A percentile compares a stretch with the other conserved stretches of the same genome.
Conservation (phyloP, 2,329 filamentous ascomycete genomes). For the Fusarium xyrophilum region DNA sequence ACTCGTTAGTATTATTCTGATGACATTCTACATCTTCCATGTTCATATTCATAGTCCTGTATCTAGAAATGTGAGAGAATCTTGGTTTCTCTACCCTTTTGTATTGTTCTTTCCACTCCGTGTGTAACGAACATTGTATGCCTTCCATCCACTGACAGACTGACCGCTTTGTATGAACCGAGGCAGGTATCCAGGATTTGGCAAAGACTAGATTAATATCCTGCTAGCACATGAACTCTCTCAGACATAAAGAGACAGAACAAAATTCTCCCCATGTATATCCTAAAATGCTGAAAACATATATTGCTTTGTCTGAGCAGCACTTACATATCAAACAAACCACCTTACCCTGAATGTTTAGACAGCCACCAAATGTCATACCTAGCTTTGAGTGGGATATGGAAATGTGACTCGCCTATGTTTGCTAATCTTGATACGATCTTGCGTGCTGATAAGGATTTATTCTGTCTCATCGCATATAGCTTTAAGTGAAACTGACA, state of each 20-base stretch:
- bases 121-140: background rate
- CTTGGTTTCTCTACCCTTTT: background rate
- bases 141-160: background rate
- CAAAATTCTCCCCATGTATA: too few relatives aligned
- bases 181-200: background rate
- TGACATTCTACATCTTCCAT: background rate
- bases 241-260: background rate
- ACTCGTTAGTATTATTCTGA: background rate
- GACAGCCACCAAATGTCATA: background rate
- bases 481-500: background rate
- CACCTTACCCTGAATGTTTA: background rate
- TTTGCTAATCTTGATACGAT: background rate
- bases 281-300: background rate
- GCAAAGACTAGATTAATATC: background rate
- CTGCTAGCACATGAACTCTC: background rate
- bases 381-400: background rate
- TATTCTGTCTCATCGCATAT: background rate
- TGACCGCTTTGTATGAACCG: conserved; percentile 16
- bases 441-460: background rate
- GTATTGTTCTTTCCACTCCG: background rate
- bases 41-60: background rate
- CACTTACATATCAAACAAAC: background rate
- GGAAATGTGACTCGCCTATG: background rate
- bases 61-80: too few relatives aligned
- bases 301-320: background rate